Evolutionary conservation across 2,329 filamentous ascomycete species (phyloP).

Genomic region (Fragosphaeria purpurea): DNA sequence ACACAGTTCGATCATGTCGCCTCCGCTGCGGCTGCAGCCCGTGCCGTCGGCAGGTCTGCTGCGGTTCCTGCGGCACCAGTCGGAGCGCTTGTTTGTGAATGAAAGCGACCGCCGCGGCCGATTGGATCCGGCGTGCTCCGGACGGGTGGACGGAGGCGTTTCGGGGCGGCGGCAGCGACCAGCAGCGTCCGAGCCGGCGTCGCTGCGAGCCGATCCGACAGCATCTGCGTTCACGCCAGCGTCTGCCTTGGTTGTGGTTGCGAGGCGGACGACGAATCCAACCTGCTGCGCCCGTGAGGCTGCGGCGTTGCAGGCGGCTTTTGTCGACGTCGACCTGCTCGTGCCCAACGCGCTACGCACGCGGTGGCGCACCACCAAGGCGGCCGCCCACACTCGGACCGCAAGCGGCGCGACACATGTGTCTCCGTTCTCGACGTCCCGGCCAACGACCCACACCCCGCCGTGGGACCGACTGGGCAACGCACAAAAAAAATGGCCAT

Average conservation of each 20-base stretch:
- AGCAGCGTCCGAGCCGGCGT: background rate
- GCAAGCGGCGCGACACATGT: background rate
- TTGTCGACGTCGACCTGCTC: constrained; percentile 16
- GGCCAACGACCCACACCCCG: background rate
- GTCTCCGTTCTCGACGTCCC: constrained; percentile 8
- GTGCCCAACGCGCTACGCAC: constrained; percentile 17
- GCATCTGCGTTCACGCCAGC: no score
- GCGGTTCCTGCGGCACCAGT: constrained; percentile 63
- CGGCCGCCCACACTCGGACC: background rate
- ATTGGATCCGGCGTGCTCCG: no score
- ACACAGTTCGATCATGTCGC: constrained; percentile 5
- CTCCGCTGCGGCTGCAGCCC: constrained; percentile 16
- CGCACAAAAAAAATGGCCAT: background rate
- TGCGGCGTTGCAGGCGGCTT: constrained; percentile 11
- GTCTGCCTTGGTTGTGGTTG: no score
- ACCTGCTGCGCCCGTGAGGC: background rate
- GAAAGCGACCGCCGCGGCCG: constrained; percentile 17
- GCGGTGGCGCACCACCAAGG: background rate
- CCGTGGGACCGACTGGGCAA: constrained; percentile 3
- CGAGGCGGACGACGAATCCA: background rate
- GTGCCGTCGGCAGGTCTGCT: constrained; percentile 51
- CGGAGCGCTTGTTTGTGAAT: constrained; percentile 44
- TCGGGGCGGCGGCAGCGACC: background rate
- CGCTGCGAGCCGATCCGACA: no score
- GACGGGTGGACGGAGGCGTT: no score